Conservation (phyloP, 1,139 yeast species). For the Taiozyma sp. region DNA sequence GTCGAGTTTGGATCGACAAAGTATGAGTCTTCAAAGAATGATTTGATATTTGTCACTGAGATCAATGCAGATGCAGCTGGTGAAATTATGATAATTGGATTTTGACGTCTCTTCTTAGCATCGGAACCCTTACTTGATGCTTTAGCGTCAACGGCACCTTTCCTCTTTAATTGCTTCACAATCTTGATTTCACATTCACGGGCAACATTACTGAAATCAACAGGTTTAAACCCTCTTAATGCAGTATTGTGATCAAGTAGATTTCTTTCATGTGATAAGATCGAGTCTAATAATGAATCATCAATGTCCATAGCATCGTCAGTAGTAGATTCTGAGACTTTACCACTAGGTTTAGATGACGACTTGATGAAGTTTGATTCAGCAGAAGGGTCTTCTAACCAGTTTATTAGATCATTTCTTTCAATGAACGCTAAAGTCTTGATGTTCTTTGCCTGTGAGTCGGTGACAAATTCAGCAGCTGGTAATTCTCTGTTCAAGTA, state of each 20-base stretch:
- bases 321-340: not conserved
- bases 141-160: conserved; percentile 24
- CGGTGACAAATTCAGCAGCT: conserved; percentile 78
- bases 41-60: conserved; percentile 76
- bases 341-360: conserved; percentile 9
- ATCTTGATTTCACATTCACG: conserved; percentile 67
- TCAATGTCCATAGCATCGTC: conserved; percentile 21
- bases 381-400: conserved; percentile 69
- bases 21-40: conserved; percentile 72
- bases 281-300: conserved; percentile 55
- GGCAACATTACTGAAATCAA: conserved; percentile 70
- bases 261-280: conserved; percentile 57
- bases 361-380: conserved; percentile 46
- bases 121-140: conserved; percentile 11
- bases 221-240: conserved; percentile 70
- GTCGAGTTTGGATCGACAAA: conserved; percentile 51
- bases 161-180: conserved; percentile 47
- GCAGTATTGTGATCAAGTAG: conserved; percentile 76
- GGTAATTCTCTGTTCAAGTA: conserved; percentile 75
- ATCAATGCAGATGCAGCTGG: conserved; percentile 92
- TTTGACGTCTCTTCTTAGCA: conserved; percentile 37
- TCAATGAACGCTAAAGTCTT: conserved; percentile 79
- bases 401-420: conserved; percentile 77
- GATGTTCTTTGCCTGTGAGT: conserved; percentile 61
- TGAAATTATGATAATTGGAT: conserved; percentile 89